Evolutionary conservation across 2,329 filamentous ascomycete species (phyloP), one percentile per base, ranked within the genome.

Genomic region (Penicillium sp.): DNA sequence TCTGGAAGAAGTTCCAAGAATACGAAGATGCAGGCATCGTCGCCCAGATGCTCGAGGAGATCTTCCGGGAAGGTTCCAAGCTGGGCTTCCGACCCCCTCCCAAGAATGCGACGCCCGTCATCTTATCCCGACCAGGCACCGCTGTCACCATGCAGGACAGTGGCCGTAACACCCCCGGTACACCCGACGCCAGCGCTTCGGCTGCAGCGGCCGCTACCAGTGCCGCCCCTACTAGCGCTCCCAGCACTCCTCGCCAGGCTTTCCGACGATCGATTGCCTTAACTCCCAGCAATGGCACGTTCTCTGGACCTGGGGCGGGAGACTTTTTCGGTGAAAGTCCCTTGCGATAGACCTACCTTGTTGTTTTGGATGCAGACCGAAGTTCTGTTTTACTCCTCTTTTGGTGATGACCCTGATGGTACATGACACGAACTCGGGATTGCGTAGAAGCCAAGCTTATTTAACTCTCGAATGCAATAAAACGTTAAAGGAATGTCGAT

Each of bases 1-100:
- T 98, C 7, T 98, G 82, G 80, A 81, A 87, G 39, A 96, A 95
- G 68, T 96, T 90, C 69, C 79, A 89, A 55, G 91, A 97, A 72
- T 97, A 88, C 63, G 78, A 86, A 45, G 89, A 95, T 58, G 89
- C 89, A 0, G 92, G 91, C 0, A 83, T 95, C 4, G 74, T 95
- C 44, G 85, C 93, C 61, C 77, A 82, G 31, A 93, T 93, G 75
- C 78, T 97, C 42, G 84, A 90, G 65, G 89, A 95, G 61, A 89
- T 97, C 6, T 96, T 95, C 70, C 77, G 69, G 62, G 81, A 76
- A 75, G 87, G 71, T 53, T 79, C 72, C 59, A 82, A 77, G 62
- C 79, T 70, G 62, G 77, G 78, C 29, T 84, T 80, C 66, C 79
- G 79, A 51, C 78, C 80, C 3, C 81, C 81, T 9, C 66, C 71